Conservation (phyloP, 2,329 filamentous ascomycete genomes). For the Nectriaceae sp. region DNA sequence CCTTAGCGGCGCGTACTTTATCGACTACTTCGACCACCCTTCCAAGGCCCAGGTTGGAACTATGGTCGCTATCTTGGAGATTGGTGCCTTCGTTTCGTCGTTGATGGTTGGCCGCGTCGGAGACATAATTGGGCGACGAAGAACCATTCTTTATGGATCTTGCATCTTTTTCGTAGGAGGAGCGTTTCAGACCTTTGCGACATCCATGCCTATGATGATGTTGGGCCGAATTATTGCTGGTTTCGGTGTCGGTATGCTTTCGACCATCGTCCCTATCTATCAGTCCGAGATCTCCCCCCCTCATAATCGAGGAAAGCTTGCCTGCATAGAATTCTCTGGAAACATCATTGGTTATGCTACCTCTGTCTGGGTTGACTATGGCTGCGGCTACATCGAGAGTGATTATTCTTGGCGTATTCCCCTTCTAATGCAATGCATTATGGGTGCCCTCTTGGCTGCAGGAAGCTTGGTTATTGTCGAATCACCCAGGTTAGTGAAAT, state of each 20-base stretch:
- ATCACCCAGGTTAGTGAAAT: constrained; percentile 74
- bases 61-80: constrained; percentile 95
- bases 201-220: constrained; percentile 87
- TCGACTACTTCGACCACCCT: constrained; percentile 89
- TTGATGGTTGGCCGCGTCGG: constrained; percentile 84
- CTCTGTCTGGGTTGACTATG: constrained; percentile 98
- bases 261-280: constrained; percentile 90
- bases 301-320: constrained; percentile 92
- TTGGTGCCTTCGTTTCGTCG: constrained; percentile 90
- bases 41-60: constrained; percentile 86
- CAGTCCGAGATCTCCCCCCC: constrained; percentile 95
- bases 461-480: constrained; percentile 95
- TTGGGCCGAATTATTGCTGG: constrained; percentile 81
- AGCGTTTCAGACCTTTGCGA: constrained; percentile 79
- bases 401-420: constrained; percentile 90
- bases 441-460: constrained; percentile 82
- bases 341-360: constrained; percentile 96
- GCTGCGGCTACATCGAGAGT: constrained; percentile 85
- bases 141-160: constrained; percentile 91
- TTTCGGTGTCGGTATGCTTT: constrained; percentile 83
- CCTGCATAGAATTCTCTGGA: constrained; percentile 96
- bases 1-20: constrained; percentile 85
- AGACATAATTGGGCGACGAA: constrained; percentile 86
- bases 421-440: constrained; percentile 87
- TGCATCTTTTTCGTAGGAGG: constrained; percentile 85